These are phyloP conservation scores for Globisporangium lucens DNA, from an alignment of 352 stramenopile genomes.

Conservation along the genomic window DNA sequence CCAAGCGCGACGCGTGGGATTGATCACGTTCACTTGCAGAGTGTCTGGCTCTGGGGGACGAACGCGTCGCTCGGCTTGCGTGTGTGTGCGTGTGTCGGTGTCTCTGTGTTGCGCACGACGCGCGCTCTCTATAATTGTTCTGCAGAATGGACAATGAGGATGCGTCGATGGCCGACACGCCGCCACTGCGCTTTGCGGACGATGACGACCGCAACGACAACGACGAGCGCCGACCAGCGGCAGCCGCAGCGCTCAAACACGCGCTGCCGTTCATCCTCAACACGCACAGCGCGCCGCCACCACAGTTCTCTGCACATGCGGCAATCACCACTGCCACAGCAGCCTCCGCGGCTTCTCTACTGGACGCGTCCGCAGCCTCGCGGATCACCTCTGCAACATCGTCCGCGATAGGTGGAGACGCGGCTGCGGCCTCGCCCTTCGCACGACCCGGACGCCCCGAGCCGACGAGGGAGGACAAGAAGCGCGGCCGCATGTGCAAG, in stretches of 20 bases:
- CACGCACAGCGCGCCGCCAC: neutral
- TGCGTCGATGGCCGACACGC: neutral
- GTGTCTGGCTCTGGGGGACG: constrained; percentile 1
- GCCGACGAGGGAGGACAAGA: constrained; percentile 13
- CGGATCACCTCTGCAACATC: neutral
- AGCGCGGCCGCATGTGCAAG: constrained; percentile 19
- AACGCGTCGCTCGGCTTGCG: neutral
- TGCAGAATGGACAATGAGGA: constrained; percentile 5
- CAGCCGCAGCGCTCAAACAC: constrained; percentile 6
- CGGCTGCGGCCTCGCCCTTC: neutral
- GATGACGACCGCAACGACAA: neutral
- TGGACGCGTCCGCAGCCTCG: neutral
- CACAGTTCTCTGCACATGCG: neutral
- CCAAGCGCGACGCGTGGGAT: neutral
- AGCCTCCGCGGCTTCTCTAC: neutral
- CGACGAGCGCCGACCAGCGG: neutral
- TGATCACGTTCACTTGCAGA: neutral
- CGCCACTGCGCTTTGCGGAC: neutral
- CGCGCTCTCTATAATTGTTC: constrained; percentile 1
- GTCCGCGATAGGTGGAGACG: neutral
- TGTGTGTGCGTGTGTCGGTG: neutral
- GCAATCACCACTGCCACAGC: neutral
- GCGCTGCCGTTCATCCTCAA: constrained; percentile 17
- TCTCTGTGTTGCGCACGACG: too few relatives aligned
- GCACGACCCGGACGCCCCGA: neutral